Conservation (phyloP, 805 yeast genomes). For the Lipomyces mesembrius region DNA sequence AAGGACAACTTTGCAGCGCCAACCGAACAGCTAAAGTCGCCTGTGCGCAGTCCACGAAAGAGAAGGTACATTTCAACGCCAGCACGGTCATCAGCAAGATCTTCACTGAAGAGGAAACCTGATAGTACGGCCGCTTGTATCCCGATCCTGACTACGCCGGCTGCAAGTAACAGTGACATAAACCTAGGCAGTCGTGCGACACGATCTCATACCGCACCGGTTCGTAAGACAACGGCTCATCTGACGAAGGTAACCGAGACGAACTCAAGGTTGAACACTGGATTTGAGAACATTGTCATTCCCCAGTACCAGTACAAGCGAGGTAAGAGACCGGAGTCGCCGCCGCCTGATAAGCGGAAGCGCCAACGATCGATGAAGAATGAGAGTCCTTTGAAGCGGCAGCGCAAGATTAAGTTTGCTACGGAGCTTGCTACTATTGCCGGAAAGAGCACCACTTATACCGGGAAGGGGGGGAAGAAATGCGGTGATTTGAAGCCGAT, state of each 20-base stretch:
- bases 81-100: constrained; percentile 6
- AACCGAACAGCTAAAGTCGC: neutral
- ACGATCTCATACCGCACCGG: neutral
- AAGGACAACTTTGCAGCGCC: neutral
- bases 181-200: constrained; percentile 4
- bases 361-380: constrained; percentile 14
- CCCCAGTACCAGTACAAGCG: constrained; percentile 31
- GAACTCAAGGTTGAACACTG: constrained; percentile 43
- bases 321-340: constrained; percentile 34
- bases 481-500: constrained; percentile 17
- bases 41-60: neutral
- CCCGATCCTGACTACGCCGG: neutral
- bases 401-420: constrained; percentile 26
- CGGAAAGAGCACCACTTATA: neutral
- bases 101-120: constrained; percentile 2
- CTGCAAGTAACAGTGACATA: neutral
- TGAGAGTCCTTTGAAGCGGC: constrained; percentile 32
- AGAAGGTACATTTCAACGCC: constrained; percentile 3
- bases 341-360: constrained; percentile 29
- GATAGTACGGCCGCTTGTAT: neutral
- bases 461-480: neutral
- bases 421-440: constrained; percentile 16
- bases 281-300: constrained; percentile 42
- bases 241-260: constrained; percentile 24
- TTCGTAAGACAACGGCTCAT: constrained; percentile 1